These are phyloP conservation scores for Peronospora tabacina DNA, from an alignment of 352 stramenopile species.

Conservation along the genomic window DNA sequence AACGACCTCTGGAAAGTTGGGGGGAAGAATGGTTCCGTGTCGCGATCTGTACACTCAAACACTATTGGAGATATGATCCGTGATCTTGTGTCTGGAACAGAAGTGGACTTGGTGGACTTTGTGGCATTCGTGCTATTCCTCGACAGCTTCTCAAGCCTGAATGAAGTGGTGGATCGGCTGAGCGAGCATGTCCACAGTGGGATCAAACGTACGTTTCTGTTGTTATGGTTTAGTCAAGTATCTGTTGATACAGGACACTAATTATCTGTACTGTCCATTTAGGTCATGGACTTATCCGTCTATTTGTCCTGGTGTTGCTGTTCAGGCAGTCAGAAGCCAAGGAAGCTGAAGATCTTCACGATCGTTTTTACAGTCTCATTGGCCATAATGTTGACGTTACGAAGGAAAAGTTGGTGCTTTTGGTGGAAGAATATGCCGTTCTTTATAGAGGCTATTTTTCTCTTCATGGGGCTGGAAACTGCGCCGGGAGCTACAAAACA, in stretches of 20 bases:
- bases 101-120: constrained; percentile 52
- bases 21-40: constrained; percentile 8
- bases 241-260: constrained; percentile 1
- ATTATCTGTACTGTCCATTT: constrained; percentile 4
- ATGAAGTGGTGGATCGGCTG: constrained; percentile 51
- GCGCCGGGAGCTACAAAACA: constrained; percentile 23
- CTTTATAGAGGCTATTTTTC: constrained; percentile 52
- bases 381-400: constrained; percentile 29
- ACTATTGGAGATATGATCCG: constrained; percentile 34
- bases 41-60: constrained; percentile 7
- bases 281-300: constrained; percentile 50
- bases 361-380: constrained; percentile 44
- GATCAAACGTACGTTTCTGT: constrained; percentile 35
- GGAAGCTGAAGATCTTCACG: constrained; percentile 30
- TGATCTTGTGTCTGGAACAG: constrained; percentile 25
- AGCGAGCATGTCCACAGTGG: constrained; percentile 37
- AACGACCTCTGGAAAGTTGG: constrained; percentile 27
- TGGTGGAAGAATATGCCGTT: constrained; percentile 44
- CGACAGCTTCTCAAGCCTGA: constrained; percentile 57
- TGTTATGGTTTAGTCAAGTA: not conserved
- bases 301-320: constrained; percentile 51
- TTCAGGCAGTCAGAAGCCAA: constrained; percentile 40
- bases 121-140: constrained; percentile 66
- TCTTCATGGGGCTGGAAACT: constrained; percentile 30
- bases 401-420: constrained; percentile 23